Conservation (phyloP, 805 yeast genomes). For the Yarrowia deformans region DNA sequence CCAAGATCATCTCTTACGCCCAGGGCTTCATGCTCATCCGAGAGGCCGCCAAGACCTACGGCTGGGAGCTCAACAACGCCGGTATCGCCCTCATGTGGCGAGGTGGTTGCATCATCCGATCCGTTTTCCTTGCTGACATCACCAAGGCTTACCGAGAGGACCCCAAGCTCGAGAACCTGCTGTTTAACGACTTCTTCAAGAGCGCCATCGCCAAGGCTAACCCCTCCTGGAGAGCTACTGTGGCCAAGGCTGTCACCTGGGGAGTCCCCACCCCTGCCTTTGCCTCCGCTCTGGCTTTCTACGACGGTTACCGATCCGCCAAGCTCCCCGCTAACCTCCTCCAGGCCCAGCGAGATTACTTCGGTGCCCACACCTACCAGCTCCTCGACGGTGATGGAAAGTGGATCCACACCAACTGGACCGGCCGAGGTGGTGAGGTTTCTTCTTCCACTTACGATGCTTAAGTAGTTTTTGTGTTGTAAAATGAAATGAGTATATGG, state of each 20-base stretch:
- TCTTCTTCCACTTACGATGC: slow-evolving; percentile 95
- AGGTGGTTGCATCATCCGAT: slow-evolving; percentile 99
- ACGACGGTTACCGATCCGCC: slow-evolving; percentile 98
- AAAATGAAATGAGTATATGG: slow-evolving; percentile 32
- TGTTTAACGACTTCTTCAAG: slow-evolving; percentile 94
- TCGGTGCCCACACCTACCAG: slow-evolving; percentile 99
- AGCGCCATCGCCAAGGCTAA: slow-evolving; percentile 93
- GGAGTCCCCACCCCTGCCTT: slow-evolving; percentile 99
- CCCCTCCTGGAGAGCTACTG: slow-evolving; percentile 90
- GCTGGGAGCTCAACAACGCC: slow-evolving; percentile 97
- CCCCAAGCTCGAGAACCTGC: slow-evolving; percentile 93
- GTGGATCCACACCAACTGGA: slow-evolving; percentile 98
- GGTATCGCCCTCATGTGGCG: slow-evolving; percentile 99
- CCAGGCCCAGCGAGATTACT: slow-evolving; percentile 99
- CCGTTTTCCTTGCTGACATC: slow-evolving; percentile 96
- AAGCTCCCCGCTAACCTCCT: slow-evolving; percentile 95
- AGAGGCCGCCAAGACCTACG: slow-evolving; percentile 96
- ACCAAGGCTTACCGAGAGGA: slow-evolving; percentile 93
- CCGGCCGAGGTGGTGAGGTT: slow-evolving; percentile 98
- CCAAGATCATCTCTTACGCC: slow-evolving; percentile 97
- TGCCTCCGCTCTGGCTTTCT: slow-evolving; percentile 95
- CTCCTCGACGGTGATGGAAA: slow-evolving; percentile 82
- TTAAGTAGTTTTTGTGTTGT: slow-evolving; percentile 52
- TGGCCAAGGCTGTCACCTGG: slow-evolving; percentile 75
- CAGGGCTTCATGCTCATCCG: slow-evolving; percentile 99